Evolutionary conservation across 164 flowering plant species (phyloP), one percentile per base, ranked within the genome.

Genomic region (Sextonia rubra): DNA sequence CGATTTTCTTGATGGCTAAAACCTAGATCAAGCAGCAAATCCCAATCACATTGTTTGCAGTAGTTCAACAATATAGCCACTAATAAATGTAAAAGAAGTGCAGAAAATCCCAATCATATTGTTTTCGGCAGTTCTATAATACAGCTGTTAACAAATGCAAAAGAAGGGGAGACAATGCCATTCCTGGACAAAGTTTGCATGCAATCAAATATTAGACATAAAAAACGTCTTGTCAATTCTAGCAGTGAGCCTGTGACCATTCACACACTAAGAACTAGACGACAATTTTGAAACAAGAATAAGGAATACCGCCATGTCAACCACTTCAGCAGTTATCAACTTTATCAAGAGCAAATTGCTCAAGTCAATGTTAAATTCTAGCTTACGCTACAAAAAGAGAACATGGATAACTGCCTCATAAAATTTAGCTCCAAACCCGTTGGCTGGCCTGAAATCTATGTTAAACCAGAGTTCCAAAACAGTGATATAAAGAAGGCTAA

Each of bases 1-100:
- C 97, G 47, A 94, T 88, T 87, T 94, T 92, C 86, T 94, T 94
- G 26, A 94, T 76, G 27, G 92, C 96, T 87, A 89, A 81, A 49
- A 81, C 76, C 98, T 93, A 80, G 69, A 75, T 29, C 56, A 76
- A 44, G 63, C 48, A 76, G 47, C 3, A 68, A 18, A 77, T 67
- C 1, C 6, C 6, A 22, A 55, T 71, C 47, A 63, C 48, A 15
- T 63, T 62, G 32, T 47, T 52, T 27, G 61, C 44, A 25, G 14
- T 15, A 11, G 25, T 8, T 7, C 47, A 68, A 18, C 25, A 52
- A 22, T 14, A 52, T 5, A 60, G 62, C 17, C 20, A 55, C 70
- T 56, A 26, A 20, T 3, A 15, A 52, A 3, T 17, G 47, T 60
- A 61, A 47, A 30, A 64, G 47, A 14, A 15, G 23, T 11, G 47